A percentile compares a stretch with the other conserved stretches of the same genome.
Conservation (phyloP, 2,329 filamentous ascomycete species). For the Metarhizium humberi region DNA sequence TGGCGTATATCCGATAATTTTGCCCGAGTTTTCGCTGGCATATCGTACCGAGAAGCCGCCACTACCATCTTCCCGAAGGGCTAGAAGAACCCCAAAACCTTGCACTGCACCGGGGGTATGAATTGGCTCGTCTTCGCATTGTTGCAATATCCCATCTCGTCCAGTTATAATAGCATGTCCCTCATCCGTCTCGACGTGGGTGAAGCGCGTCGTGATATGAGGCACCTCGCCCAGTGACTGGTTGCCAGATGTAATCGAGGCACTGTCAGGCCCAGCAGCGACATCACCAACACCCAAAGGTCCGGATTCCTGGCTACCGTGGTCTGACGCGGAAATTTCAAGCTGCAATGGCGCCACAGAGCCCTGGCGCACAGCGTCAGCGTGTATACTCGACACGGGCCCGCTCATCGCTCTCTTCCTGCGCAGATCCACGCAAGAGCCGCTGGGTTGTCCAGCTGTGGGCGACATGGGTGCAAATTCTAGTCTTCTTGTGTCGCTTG, state of each 20-base stretch:
- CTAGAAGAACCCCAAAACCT: conserved; percentile 68
- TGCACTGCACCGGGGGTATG: conserved; percentile 78
- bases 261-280: conserved; percentile 4
- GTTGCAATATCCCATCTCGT: conserved; percentile 61
- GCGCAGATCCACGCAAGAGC: conserved; percentile 9
- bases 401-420: conserved; percentile 27
- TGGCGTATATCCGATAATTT: conserved; percentile 68
- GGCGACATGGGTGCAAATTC: conserved; percentile 17
- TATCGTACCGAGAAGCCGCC: conserved; percentile 62
- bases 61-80: conserved; percentile 59
- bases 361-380: conserved; percentile 32
- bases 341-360: conserved; percentile 24
- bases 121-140: conserved; percentile 86
- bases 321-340: conserved; percentile 21
- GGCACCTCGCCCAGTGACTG: conserved; percentile 26
- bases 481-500: conserved; percentile 16
- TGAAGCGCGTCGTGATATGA: conserved; percentile 65
- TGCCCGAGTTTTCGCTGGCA: conserved; percentile 71
- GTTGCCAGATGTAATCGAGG: conserved; percentile 11
- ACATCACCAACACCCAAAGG: conserved; percentile 1
- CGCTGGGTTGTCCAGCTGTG: conserved; percentile 2
- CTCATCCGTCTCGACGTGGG: conserved; percentile 64
- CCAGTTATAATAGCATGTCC: conserved; percentile 81
- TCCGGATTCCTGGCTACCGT: conserved; percentile 21
- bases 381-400: conserved; percentile 34